Percentiles rank a stretch among this genome's conserved stretches.
phyloP scores from a whole-genome alignment of 2,329 filamentous ascomycete genomes.

The Botrytis squamosa region DNA sequence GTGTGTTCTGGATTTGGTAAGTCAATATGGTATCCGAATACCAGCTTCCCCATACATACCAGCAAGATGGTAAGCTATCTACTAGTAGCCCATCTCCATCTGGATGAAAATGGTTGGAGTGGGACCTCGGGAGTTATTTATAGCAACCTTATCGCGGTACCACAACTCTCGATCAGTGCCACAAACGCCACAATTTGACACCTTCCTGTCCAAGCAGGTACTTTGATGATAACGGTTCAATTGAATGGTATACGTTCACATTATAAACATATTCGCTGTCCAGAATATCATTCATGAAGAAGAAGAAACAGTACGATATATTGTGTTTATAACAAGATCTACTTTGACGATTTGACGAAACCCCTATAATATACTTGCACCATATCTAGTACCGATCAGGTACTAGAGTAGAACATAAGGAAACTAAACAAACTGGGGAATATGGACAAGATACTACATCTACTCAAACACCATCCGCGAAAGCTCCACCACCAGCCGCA shows the following conservation, averaged over 20 bases:
- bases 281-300: neutral
- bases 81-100: neutral
- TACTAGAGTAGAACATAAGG: neutral
- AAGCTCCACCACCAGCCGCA: constrained; percentile 27
- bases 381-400: neutral
- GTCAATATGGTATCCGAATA: neutral
- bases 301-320: neutral
- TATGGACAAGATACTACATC: neutral
- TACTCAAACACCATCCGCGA: constrained; percentile 26
- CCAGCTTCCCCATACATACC: neutral
- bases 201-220: neutral
- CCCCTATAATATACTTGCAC: neutral
- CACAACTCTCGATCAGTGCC: neutral
- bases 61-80: neutral
- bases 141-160: neutral
- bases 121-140: neutral
- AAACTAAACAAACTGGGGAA: neutral
- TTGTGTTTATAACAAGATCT: neutral
- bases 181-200: constrained; percentile 1
- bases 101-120: neutral
- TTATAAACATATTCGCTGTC: neutral
- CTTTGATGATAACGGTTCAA: constrained; percentile 1
- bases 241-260: neutral
- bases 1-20: neutral
- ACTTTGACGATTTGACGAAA: neutral